Evolutionary conservation across 768 basidiomycete genomes (phyloP).

Genomic region (Suillus ampliporus): DNA sequence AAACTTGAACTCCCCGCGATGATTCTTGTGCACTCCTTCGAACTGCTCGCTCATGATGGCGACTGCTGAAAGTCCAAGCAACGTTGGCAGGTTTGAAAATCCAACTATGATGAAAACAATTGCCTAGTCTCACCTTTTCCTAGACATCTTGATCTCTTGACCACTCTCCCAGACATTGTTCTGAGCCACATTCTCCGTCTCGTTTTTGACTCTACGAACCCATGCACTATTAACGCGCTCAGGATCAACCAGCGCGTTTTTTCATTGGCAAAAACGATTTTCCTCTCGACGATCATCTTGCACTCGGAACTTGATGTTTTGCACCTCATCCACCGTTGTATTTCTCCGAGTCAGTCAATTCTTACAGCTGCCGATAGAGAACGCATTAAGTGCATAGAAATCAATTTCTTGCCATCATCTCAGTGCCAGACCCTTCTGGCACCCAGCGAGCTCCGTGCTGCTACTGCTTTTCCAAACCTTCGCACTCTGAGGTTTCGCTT

Average conservation of each 20-base stretch:
- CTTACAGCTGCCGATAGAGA: neutral
- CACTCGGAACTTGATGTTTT: slow-evolving; percentile 10
- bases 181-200: slow-evolving; percentile 7
- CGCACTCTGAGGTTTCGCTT: slow-evolving; percentile 10
- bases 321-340: slow-evolving; percentile 9
- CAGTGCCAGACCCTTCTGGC: neutral
- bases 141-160: neutral
- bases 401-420: slow-evolving; percentile 11
- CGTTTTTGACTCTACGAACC: slow-evolving; percentile 6
- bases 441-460: slow-evolving; percentile 1
- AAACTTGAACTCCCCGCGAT: neutral
- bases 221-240: neutral
- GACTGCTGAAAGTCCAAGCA: neutral
- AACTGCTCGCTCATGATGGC: neutral
- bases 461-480: slow-evolving; percentile 7
- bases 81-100: neutral
- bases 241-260: slow-evolving; percentile 8
- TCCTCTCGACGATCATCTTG: slow-evolving; percentile 10
- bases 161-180: slow-evolving; percentile 6
- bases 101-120: neutral
- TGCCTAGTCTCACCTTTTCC: neutral
- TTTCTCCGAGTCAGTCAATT: neutral
- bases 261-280: slow-evolving; percentile 7
- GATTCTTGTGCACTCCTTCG: neutral
- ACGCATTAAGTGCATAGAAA: slow-evolving; percentile 9